Base-by-base conservation (phyloP, 192 early-diverging fungal genomes). In the Kickxella alabastrina region DNA sequence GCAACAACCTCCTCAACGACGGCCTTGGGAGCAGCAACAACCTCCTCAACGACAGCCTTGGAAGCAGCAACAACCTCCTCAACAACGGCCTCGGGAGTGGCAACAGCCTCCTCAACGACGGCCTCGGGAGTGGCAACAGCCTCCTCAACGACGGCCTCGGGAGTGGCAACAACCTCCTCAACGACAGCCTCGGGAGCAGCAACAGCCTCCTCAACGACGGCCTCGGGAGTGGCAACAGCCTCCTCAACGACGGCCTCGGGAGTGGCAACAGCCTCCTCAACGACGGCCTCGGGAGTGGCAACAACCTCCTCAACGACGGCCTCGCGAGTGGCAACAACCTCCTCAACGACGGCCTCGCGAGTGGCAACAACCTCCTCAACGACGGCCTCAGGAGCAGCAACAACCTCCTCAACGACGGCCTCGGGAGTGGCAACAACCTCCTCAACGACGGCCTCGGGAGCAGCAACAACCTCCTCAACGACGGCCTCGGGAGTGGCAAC, bases 81-180 rank as follows among this genome's bases (percentile, higher is more conserved):
- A 21, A 14, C 6, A 14, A 14, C 22, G 14, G 49, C 26, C 23
- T 47, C 58, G 42, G 49, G 19, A 19, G 42, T 24, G n/a, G 43
- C 36, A 21, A 23, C 29, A 5, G 41, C n/a, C 29, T 51, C 65
- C 9, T 49, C 52, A 49, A 44, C 17, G 6, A 5, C 56, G 10
- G 45, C 2, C 44, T 43, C 46, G 1, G 9, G 46, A 35, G 35
- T 35, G 5, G 12, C 25, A n/a, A 28, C 38, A 23, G 8, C n/a
- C 17, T 48, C 27, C 29, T 14, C 46, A 14, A 19, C 23, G 21
- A 13, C 25, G 10, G 19, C 19, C 6, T 17, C 47, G 8, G 40
- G 17, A 40, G 46, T 38, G 6, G 4, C 24, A 3, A 14, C 23
- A 26, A 49, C 39, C 5, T 27, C 21, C 15, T 27, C 62, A 18